phyloP scores from a whole-genome alignment of 192 early-diverging fungal species.

The Coemansia sp. region DNA sequence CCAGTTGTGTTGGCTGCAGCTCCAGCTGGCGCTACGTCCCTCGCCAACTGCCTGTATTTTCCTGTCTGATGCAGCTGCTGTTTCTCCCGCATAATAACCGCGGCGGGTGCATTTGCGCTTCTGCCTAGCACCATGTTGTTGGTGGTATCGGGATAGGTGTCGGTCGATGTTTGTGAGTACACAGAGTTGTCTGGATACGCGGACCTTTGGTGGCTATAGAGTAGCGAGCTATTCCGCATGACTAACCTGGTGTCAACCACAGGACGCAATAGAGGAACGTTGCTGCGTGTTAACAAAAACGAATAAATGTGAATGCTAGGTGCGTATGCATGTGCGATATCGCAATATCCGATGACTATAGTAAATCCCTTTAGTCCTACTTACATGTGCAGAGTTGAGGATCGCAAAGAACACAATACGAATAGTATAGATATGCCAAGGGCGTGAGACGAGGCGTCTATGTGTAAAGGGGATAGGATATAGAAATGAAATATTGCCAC shows the following conservation, averaged over 20 bases:
- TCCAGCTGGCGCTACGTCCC: neutral
- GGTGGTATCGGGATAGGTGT: neutral
- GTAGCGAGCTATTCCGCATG: constrained; percentile 8
- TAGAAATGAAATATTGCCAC: neutral
- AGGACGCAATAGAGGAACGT: neutral
- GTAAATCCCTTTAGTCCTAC: no score
- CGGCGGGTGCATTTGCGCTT: neutral
- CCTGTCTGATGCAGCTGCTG: neutral
- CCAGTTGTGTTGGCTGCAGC: neutral
- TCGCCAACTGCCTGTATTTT: neutral
- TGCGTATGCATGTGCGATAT: no score
- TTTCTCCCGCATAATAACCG: neutral
- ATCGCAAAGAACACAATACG: no score
- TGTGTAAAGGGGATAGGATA: no score
- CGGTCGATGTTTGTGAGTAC: neutral
- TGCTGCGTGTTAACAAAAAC: no score
- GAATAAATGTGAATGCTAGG: no score
- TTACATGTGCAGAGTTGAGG: no score
- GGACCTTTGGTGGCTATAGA: constrained; percentile 2
- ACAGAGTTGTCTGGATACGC: neutral
- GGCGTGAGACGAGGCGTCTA: no score
- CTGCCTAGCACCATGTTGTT: neutral
- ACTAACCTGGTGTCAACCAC: neutral
- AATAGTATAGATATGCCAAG: no score
- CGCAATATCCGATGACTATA: no score